Percentiles rank a stretch among this genome's conserved stretches.
Evolutionary conservation across 2,329 filamentous ascomycete species (phyloP).

Genomic region (Cladophialophora immunda): DNA sequence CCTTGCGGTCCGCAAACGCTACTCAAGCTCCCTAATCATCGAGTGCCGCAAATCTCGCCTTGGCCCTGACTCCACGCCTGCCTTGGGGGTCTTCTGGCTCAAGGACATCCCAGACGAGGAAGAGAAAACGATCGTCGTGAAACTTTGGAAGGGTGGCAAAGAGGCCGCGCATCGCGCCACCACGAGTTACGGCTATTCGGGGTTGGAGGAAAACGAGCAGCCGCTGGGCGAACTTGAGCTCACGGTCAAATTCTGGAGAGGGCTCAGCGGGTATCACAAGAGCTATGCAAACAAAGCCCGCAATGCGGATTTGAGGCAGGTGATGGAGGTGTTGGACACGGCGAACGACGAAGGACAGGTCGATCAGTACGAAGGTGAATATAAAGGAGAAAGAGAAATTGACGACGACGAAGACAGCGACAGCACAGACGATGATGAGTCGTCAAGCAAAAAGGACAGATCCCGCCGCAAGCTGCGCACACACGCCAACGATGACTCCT

Average conservation of each 20-base stretch:
- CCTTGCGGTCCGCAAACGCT: conserved; percentile 44
- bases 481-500: conserved; percentile 35
- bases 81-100: conserved; percentile 43
- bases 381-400: conserved; percentile 22
- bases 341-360: conserved; percentile 68
- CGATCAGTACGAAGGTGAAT: conserved; percentile 51
- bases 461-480: conserved; percentile 29
- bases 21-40: conserved; percentile 42
- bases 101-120: conserved; percentile 75
- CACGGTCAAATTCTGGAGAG: conserved; percentile 67
- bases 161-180: conserved; percentile 51
- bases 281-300: conserved; percentile 60
- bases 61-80: conserved; percentile 43
- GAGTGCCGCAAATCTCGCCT: conserved; percentile 44
- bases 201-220: conserved; percentile 63
- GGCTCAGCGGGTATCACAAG: conserved; percentile 68
- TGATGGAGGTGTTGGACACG: conserved; percentile 71
- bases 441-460: conserved; percentile 5
- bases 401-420: conserved; percentile 28
- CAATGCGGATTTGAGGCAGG: conserved; percentile 63
- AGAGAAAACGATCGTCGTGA: conserved; percentile 64
- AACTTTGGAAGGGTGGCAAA: conserved; percentile 72
- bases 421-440: conserved; percentile 1
- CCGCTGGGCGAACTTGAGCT: conserved; percentile 67
- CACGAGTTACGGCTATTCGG: conserved; percentile 52